phyloP scores from a whole-genome alignment of 2,329 filamentous ascomycete genomes.

The Daldinia sp. region DNA sequence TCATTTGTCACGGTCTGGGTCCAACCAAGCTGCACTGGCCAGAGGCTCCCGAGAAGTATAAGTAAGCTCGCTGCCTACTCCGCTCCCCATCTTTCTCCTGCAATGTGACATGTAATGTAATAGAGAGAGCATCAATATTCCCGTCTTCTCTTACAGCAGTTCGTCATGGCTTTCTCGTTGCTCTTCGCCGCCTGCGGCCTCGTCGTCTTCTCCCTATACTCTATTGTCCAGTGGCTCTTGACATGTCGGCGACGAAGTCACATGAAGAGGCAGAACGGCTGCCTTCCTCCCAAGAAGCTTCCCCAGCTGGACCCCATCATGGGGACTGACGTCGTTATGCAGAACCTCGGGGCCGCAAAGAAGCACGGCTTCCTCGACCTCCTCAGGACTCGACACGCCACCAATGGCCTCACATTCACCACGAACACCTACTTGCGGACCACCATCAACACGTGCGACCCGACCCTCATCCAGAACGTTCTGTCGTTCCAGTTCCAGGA shows the following conservation, averaged over 20 bases:
- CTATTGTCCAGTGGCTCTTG: slow-evolving; percentile 28
- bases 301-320: slow-evolving; percentile 33
- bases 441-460: slow-evolving; percentile 38
- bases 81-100: slow-evolving; percentile 31
- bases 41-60: slow-evolving; percentile 30
- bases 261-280: slow-evolving; percentile 32
- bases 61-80: slow-evolving; percentile 33
- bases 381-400: slow-evolving; percentile 32
- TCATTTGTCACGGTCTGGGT: slow-evolving; percentile 35
- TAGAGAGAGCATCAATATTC: slow-evolving; percentile 5
- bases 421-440: slow-evolving; percentile 37
- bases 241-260: slow-evolving; percentile 25
- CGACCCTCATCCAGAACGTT: slow-evolving; percentile 35
- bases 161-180: slow-evolving; percentile 34
- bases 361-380: slow-evolving; percentile 35
- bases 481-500: slow-evolving; percentile 37
- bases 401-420: slow-evolving; percentile 37
- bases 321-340: slow-evolving; percentile 34
- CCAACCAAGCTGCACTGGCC: slow-evolving; percentile 31
- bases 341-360: slow-evolving; percentile 32
- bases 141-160: not conserved
- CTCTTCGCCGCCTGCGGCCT: slow-evolving; percentile 26
- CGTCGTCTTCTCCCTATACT: slow-evolving; percentile 23
- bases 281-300: slow-evolving; percentile 36
- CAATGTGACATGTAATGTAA: slow-evolving; percentile 29